These are phyloP conservation scores for Polytrichum commune DNA, from an alignment of 225 moss, liverwort and hornwort species.

Conservation along the genomic window DNA sequence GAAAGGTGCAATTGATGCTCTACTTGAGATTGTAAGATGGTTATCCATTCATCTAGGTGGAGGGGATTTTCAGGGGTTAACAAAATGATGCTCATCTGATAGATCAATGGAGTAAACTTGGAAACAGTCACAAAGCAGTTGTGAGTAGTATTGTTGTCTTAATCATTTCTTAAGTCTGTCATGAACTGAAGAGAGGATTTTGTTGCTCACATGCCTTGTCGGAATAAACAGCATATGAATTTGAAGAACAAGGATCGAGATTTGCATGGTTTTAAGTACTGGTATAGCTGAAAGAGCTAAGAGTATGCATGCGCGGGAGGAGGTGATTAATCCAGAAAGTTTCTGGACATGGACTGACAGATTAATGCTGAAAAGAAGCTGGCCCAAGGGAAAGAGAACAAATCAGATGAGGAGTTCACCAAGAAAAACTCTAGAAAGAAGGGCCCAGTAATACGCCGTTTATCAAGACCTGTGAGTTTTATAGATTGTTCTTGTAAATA, in stretches of 20 bases:
- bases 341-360: constrained; percentile 19
- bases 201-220: not conserved
- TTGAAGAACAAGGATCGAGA: not conserved
- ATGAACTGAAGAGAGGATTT: not conserved
- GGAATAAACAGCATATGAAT: not conserved
- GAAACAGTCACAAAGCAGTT: too few species aligned
- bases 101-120: too few species aligned
- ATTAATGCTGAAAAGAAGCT: constrained; percentile 50
- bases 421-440: constrained; percentile 52
- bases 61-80: too few species aligned
- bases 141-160: too few species aligned
- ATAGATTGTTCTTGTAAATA: too few species aligned
- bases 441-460: constrained; percentile 39
- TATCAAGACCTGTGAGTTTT: constrained; percentile 81
- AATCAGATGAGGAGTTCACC: constrained; percentile 36
- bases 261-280: too few species aligned
- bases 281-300: too few species aligned
- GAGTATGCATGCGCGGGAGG: too few species aligned
- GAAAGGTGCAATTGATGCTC: constrained; percentile 81
- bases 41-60: too few species aligned
- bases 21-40: constrained; percentile 72
- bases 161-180: too few species aligned
- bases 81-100: too few species aligned
- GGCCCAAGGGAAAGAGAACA: constrained; percentile 38
- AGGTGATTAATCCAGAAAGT: not conserved